Evolutionary conservation across 352 stramenopile genomes (phyloP), one percentile per base, ranked within the genome.

Genomic region (Pythium aquatile): DNA sequence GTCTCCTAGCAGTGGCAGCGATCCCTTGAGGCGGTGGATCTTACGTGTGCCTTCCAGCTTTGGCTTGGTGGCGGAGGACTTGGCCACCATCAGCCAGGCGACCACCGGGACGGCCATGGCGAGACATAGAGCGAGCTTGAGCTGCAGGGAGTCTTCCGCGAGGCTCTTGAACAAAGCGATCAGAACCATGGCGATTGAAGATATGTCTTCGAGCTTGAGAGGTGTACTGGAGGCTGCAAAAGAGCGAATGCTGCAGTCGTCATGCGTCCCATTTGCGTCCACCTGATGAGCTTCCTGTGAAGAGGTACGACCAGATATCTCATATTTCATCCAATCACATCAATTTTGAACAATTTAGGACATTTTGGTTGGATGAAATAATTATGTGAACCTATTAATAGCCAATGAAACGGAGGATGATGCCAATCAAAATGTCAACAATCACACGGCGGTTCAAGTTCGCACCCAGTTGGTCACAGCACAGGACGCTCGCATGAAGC

Each of bases 1-100:
- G 47, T 64, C 46, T n/a, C 56, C 63, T 6, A 69, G 17, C 13
- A 69, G 16, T 17, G 55, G 63, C 10, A 69, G 32, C 42, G 32
- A 48, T 3, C 55, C 32, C 59, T 51, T 51, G 57, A 53, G 56
- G 13, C 42, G 46, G 4, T 37, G 48, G 47, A 46, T 33, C 11
- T 17, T 30, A 13, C 58, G 49, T 9, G 20, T 49, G 35, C 44
- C 46, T 6, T 17, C 42, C 5, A 17, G 37, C 37, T 8, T 49
- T 17, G 13, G 42, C 57, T 47, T 55, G 24, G 5, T 26, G 20
- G 10, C 17, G 24, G 7, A 4, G 5, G 26, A 33, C 46, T 46
- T 57, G 57, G n/a, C 16, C 10, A 39, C 2, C 9, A 32, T 32
- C 5, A 48, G 33, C 55, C 20, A 63, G 28, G 33, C 32, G 33